Base-by-base conservation (phyloP, 208 protist genomes). In the Ichthyophonus hoferi region DNA sequence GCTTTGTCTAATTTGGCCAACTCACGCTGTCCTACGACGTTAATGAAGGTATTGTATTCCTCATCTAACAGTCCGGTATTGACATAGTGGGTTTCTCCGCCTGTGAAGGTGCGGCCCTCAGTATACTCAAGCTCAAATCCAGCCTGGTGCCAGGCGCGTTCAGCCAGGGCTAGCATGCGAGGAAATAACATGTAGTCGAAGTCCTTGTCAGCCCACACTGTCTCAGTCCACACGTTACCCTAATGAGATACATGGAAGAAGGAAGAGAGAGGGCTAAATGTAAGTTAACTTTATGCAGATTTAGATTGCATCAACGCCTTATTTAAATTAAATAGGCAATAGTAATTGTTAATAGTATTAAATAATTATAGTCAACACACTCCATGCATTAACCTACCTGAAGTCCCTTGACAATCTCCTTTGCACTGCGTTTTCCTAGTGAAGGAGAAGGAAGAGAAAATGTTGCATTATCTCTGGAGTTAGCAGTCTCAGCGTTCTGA, bases 71-170 rank as follows among this genome's bases (percentile, higher is more conserved):
- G 7, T 82, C 17, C 35, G 7, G 78, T 82, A 37, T 82, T 38
- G 14, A 82, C 78, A 38, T 34, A 82, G 14, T 12, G 14, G 24
- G 78, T 82, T 34, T 24, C 78, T 24, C 35, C 35, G 35, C 78
- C 78, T 67, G 7, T 24, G 78, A 40, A 82, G 35, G 78, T 82
- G 31, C 35, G 78, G 33, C 14, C n/a, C 35, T n/a, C 33, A 39
- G 35, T 24, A 38, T 82, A 82, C n/a, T 82, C 78, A 12, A 82
- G 35, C 35, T 82, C 78, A 12, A n/a, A 82, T 37, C 33, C 78
- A 12, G n/a, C 78, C 35, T 82, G 31, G 78, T 82, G 78, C 78
- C 78, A 82, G 31, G 78, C 24, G 7, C 78, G 78, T 82, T 82
- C 78, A 31, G 78, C 78, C 17, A 37, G 17, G 24, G 78, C 78